A percentile compares a stretch with the other conserved stretches of the same genome.
phyloP scores from a whole-genome alignment of 2,329 filamentous ascomycete genomes.

The Fusarium sp. region DNA sequence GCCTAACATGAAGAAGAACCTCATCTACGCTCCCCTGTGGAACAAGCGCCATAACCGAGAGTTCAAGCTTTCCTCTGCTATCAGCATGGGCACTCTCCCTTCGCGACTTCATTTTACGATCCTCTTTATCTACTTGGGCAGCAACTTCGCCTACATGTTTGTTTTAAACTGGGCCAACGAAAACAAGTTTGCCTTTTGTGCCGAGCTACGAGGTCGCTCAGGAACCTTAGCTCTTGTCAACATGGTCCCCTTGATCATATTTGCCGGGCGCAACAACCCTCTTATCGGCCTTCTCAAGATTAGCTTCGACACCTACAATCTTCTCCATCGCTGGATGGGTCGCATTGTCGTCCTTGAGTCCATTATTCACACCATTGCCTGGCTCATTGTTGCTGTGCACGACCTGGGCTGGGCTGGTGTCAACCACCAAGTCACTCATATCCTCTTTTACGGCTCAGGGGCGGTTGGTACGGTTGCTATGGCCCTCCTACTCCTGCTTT shows the following conservation, averaged over 20 bases:
- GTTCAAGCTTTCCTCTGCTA: conserved; percentile 70
- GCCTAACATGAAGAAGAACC: conserved; percentile 71
- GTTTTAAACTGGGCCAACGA: conserved; percentile 69
- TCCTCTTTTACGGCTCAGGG: conserved; percentile 76
- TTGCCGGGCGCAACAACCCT: conserved; percentile 94
- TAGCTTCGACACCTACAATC: conserved; percentile 97
- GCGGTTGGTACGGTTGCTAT: conserved; percentile 73
- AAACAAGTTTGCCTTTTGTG: conserved; percentile 75
- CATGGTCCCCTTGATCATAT: conserved; percentile 89
- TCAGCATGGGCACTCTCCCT: conserved; percentile 73
- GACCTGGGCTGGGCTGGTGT: conserved; percentile 74
- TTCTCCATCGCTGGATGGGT: conserved; percentile 78
- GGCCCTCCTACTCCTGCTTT: conserved; percentile 74
- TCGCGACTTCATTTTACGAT: conserved; percentile 73
- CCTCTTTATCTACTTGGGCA: conserved; percentile 68
- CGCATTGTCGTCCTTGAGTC: conserved; percentile 78
- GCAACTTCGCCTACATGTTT: conserved; percentile 74
- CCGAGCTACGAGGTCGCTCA: conserved; percentile 86
- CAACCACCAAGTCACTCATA: conserved; percentile 64
- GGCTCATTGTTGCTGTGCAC: conserved; percentile 78
- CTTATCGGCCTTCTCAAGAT: conserved; percentile 85
- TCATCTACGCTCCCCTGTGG: conserved; percentile 72
- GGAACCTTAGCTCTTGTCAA: conserved; percentile 89
- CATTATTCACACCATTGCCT: conserved; percentile 77
- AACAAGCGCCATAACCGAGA: conserved; percentile 77